Evolutionary conservation across 192 early-diverging fungal species (phyloP).

Genomic region (Gaertneriomyces sp.): DNA sequence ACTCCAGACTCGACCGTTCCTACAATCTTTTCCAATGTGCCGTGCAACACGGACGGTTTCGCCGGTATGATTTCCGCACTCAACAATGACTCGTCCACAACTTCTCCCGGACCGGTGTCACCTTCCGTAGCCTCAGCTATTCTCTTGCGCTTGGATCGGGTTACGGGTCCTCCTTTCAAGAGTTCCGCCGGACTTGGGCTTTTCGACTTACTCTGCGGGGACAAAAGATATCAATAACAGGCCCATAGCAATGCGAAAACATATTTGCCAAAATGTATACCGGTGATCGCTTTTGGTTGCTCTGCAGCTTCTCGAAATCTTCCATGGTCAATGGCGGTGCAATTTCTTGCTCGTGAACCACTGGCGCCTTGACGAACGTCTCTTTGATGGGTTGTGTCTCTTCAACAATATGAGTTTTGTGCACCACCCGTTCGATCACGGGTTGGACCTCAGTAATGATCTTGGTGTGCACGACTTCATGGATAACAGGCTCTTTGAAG

Average conservation of each 20-base stretch:
- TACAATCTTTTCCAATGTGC: conserved; percentile 22
- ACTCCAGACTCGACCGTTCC: conserved; percentile 25
- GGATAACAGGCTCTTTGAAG: conserved; percentile 30
- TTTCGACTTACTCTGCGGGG: too few relatives aligned
- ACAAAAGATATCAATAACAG: too few relatives aligned
- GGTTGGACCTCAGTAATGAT: conserved; percentile 34
- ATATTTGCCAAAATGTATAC: too few relatives aligned
- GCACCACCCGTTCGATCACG: conserved; percentile 29
- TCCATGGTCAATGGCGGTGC: conserved; percentile 26
- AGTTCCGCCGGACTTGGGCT: too few relatives aligned
- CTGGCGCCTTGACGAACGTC: conserved; percentile 30
- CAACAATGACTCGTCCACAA: background rate
- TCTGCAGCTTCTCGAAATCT: conserved; percentile 9
- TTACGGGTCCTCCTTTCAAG: conserved; percentile 11
- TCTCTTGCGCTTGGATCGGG: conserved; percentile 29
- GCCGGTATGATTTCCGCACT: background rate
- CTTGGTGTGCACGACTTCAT: conserved; percentile 24
- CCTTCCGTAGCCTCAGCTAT: conserved; percentile 21
- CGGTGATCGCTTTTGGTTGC: too few relatives aligned
- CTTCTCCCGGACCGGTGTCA: background rate
- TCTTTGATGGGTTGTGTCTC: conserved; percentile 32
- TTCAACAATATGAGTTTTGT: conserved; percentile 27
- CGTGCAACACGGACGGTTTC: conserved; percentile 19
- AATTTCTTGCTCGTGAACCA: conserved; percentile 27
- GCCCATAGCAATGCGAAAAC: too few relatives aligned